phyloP scores from a whole-genome alignment of 2,329 filamentous ascomycete genomes.

The Scortechinia acanthostroma region DNA sequence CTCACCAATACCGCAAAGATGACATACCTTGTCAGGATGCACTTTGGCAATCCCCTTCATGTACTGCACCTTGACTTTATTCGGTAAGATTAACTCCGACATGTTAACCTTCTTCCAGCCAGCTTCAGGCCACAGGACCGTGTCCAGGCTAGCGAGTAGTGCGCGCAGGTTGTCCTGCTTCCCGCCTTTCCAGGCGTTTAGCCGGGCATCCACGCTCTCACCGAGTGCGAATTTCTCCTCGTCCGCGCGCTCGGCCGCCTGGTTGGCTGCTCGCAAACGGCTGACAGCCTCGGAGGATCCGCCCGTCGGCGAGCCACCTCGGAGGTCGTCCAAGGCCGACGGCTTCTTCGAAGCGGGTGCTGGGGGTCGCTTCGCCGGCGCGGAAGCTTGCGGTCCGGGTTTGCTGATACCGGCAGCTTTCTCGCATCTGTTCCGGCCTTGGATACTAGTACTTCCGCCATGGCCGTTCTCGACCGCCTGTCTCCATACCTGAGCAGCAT shows the following conservation, averaged over 20 bases:
- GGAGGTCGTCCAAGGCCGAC: conserved; percentile 24
- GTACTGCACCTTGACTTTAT: conserved; percentile 93
- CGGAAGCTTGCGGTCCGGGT: conserved; percentile 23
- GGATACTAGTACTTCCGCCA: conserved; percentile 76
- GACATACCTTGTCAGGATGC: conserved; percentile 90
- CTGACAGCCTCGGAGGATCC: conserved; percentile 69
- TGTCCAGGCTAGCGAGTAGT: conserved; percentile 77
- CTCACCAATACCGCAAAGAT: conserved; percentile 2
- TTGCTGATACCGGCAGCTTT: conserved; percentile 55
- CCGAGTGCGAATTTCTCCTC: conserved; percentile 86
- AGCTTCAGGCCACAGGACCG: conserved; percentile 81
- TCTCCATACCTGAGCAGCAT: conserved; percentile 76
- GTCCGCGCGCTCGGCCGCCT: conserved; percentile 77
- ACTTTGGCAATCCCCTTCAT: conserved; percentile 99
- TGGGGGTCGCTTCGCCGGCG: conserved; percentile 32
- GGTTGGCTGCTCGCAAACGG: conserved; percentile 74
- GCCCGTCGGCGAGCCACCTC: conserved; percentile 30
- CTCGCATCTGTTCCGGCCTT: conserved; percentile 83
- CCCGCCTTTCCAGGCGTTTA: conserved; percentile 78
- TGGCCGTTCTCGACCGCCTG: conserved; percentile 76
- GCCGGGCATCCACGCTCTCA: conserved; percentile 75
- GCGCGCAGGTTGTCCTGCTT: conserved; percentile 90
- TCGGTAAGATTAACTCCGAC: conserved; percentile 84
- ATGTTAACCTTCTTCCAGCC: conserved; percentile 96
- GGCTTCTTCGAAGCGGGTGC: conserved; percentile 23